Evolutionary conservation across 441 rosid genomes (phyloP).

Genomic region (Gossypium lobatum): DNA sequence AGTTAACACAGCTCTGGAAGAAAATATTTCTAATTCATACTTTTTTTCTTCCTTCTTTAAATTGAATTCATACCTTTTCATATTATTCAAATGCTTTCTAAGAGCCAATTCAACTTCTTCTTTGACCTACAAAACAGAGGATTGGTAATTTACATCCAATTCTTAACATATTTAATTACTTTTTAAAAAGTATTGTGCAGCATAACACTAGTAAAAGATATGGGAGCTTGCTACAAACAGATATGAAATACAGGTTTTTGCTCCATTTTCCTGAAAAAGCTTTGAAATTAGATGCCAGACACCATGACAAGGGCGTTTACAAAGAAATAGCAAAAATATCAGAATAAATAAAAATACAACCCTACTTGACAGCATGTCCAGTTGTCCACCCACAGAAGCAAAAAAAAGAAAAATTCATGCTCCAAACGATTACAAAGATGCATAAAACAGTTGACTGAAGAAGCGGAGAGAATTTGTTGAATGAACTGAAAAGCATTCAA

Average conservation of each 20-base stretch:
- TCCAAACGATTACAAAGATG: background rate
- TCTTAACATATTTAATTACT: background rate
- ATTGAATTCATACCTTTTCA: slow-evolving; percentile 49
- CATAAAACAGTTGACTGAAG: background rate
- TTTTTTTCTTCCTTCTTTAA: background rate
- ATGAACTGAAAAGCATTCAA: background rate
- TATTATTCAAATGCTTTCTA: slow-evolving; percentile 55
- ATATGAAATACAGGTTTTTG: background rate
- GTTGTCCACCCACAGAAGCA: background rate
- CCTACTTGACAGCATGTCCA: background rate
- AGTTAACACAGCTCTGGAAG: background rate
- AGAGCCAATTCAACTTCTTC: slow-evolving; percentile 95
- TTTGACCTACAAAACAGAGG: slow-evolving; percentile 54
- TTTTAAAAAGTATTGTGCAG: background rate
- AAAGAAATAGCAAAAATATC: background rate
- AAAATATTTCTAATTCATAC: background rate
- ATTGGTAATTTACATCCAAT: background rate
- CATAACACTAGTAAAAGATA: background rate
- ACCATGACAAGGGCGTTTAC: background rate
- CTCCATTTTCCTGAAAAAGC: background rate
- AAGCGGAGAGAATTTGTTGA: background rate
- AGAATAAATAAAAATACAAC: background rate
- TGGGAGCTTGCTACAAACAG: background rate
- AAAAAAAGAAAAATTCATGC: background rate
- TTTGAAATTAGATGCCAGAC: background rate